Conservation (phyloP, 371 early-diverging fungal species). For the Capillidium rhysosporum region DNA sequence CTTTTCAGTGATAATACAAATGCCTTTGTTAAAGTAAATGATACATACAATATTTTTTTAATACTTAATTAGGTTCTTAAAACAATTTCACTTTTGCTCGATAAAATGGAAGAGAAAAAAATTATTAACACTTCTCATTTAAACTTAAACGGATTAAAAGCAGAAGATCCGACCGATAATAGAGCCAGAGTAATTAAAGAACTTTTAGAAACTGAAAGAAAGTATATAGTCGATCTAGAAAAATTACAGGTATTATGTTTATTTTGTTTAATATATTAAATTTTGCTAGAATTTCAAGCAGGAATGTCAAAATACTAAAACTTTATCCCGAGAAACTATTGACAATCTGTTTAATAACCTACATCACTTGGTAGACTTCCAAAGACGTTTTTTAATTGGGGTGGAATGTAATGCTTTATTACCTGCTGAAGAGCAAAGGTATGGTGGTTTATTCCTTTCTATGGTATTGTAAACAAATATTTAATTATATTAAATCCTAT, state of each 20-base stretch:
- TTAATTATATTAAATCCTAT: conserved; percentile 10
- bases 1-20: conserved; percentile 86
- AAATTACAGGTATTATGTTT: conserved; percentile 32
- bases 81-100: conserved; percentile 44
- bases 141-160: conserved; percentile 27
- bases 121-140: conserved; percentile 23
- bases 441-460: conserved; percentile 59
- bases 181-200: conserved; percentile 74
- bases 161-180: conserved; percentile 47
- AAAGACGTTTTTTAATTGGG: conserved; percentile 79
- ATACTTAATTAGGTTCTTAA: conserved; percentile 23
- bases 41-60: background rate
- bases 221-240: conserved; percentile 78
- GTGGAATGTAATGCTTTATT: conserved; percentile 67
- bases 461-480: conserved; percentile 15
- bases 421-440: conserved; percentile 56
- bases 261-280: background rate
- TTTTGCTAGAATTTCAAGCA: conserved; percentile 19
- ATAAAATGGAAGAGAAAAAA: conserved; percentile 43
- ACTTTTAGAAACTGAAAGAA: conserved; percentile 84
- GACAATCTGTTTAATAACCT: conserved; percentile 81
- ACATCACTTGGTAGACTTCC: conserved; percentile 82
- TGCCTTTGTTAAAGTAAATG: conserved; percentile 77
- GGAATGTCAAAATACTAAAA: conserved; percentile 14
- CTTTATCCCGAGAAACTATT: conserved; percentile 29